These are phyloP conservation scores for Myrmaecium sp. DNA, from an alignment of 2,329 filamentous ascomycete genomes.

Conservation along the genomic window DNA sequence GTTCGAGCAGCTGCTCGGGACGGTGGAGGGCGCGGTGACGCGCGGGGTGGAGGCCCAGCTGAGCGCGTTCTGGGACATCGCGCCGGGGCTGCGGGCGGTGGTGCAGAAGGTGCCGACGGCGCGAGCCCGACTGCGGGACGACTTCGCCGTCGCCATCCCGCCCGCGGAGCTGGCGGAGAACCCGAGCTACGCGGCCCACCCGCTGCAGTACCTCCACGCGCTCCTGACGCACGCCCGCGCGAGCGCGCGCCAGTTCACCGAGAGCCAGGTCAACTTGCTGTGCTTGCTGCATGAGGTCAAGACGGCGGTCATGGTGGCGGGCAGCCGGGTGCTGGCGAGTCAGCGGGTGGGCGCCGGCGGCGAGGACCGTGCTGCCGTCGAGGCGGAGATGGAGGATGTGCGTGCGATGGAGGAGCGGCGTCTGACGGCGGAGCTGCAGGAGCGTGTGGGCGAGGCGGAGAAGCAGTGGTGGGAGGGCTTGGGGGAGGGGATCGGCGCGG, in stretches of 20 bases:
- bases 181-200: conserved; percentile 60
- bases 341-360: conserved; percentile 34
- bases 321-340: conserved; percentile 48
- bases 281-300: conserved; percentile 85
- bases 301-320: conserved; percentile 55
- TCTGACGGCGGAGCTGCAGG: conserved; percentile 75
- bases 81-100: conserved; percentile 60
- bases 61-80: conserved; percentile 95
- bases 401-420: conserved; percentile 49
- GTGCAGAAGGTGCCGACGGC: conserved; percentile 60
- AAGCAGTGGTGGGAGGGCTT: conserved; percentile 80
- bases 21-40: conserved; percentile 71
- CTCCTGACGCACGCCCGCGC: conserved; percentile 77
- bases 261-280: conserved; percentile 78
- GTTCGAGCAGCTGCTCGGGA: conserved; percentile 56
- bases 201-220: conserved; percentile 78
- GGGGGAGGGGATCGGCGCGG: conserved; percentile 55
- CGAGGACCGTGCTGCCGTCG: conserved; percentile 22
- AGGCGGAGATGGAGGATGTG: conserved; percentile 37
- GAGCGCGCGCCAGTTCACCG: conserved; percentile 91
- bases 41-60: conserved; percentile 83
- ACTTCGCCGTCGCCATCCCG: conserved; percentile 64
- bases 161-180: conserved; percentile 69
- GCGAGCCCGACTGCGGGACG: conserved; percentile 23
- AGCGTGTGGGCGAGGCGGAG: conserved; percentile 81